Percentiles rank a stretch among this genome's conserved stretches.
Conservation (phyloP, 495 filamentous ascomycete species). For the Xylaria curta region DNA sequence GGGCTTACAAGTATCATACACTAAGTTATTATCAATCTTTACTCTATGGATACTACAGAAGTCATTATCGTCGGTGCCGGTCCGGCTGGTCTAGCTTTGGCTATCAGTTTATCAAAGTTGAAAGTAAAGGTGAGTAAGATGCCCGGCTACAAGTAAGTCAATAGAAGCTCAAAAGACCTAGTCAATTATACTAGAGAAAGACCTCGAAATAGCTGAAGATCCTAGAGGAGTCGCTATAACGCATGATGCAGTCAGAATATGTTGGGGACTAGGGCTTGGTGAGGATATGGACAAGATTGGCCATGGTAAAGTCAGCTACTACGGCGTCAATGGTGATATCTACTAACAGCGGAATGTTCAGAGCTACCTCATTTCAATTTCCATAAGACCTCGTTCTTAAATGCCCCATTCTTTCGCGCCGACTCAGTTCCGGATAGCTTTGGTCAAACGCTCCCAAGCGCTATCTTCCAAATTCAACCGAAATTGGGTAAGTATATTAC, state of each 20-base stretch:
- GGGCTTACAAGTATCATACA: neutral
- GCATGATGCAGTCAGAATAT: slow-evolving; percentile 56
- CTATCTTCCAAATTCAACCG: slow-evolving; percentile 37
- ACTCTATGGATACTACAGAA: slow-evolving; percentile 35
- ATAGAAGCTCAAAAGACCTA: slow-evolving; percentile 15
- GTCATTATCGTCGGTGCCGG: slow-evolving; percentile 49
- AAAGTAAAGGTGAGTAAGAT: slow-evolving; percentile 37
- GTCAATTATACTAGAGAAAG: slow-evolving; percentile 51
- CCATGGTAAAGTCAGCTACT: slow-evolving; percentile 29
- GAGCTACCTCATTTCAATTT: slow-evolving; percentile 44
- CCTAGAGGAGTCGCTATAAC: slow-evolving; percentile 59
- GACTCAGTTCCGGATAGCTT: slow-evolving; percentile 19
- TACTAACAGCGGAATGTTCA: slow-evolving; percentile 11
- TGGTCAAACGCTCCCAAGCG: slow-evolving; percentile 33
- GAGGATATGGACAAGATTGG: slow-evolving; percentile 46
- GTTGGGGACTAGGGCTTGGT: slow-evolving; percentile 54
- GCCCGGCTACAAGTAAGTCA: neutral
- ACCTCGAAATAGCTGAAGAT: slow-evolving; percentile 53
- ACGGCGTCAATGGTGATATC: neutral
- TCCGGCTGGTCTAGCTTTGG: slow-evolving; percentile 45
- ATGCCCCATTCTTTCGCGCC: slow-evolving; percentile 27
- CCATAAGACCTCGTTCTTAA: slow-evolving; percentile 29
- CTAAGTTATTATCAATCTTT: no score
- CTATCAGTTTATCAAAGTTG: slow-evolving; percentile 41
- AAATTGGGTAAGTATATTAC: slow-evolving; percentile 30